Conservation (phyloP, 768 basidiomycete genomes). For the Mycena floridula region DNA sequence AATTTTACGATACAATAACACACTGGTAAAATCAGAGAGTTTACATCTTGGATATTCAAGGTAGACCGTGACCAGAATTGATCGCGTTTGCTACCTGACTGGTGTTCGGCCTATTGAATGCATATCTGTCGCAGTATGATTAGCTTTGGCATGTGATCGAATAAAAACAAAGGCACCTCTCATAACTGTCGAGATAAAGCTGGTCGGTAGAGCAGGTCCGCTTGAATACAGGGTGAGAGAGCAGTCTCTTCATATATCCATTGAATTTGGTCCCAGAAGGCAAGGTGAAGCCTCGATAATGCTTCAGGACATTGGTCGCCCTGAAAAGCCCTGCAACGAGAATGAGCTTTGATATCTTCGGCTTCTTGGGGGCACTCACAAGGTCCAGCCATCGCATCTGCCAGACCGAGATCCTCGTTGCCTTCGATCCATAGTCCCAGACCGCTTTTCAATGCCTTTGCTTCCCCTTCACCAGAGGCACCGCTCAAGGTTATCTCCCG, state of each 20-base stretch:
- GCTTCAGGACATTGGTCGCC: constrained; percentile 42
- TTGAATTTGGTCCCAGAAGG: constrained; percentile 42
- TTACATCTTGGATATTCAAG: no score
- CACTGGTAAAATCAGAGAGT: no score
- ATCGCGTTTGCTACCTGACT: constrained; percentile 74
- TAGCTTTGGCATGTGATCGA: neutral
- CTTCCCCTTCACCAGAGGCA: constrained; percentile 36
- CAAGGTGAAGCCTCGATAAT: constrained; percentile 63
- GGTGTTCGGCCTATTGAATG: constrained; percentile 71
- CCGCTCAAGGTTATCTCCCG: constrained; percentile 32
- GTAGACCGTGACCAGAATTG: constrained; percentile 56
- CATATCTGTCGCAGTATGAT: constrained; percentile 44
- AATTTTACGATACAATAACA: no score
- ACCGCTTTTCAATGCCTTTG: constrained; percentile 27
- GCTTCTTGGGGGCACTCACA: constrained; percentile 37
- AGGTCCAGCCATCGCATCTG: constrained; percentile 65
- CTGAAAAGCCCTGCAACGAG: constrained; percentile 4
- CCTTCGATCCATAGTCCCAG: constrained; percentile 57
- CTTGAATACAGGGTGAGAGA: constrained; percentile 58
- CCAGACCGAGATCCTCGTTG: constrained; percentile 47
- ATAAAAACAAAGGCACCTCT: constrained; percentile 35
- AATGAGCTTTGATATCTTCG: neutral
- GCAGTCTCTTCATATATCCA: constrained; percentile 47
- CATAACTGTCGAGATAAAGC: constrained; percentile 67
- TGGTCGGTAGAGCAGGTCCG: constrained; percentile 63